Conservation (phyloP, 768 basidiomycete genomes). For the Suillus americanus region DNA sequence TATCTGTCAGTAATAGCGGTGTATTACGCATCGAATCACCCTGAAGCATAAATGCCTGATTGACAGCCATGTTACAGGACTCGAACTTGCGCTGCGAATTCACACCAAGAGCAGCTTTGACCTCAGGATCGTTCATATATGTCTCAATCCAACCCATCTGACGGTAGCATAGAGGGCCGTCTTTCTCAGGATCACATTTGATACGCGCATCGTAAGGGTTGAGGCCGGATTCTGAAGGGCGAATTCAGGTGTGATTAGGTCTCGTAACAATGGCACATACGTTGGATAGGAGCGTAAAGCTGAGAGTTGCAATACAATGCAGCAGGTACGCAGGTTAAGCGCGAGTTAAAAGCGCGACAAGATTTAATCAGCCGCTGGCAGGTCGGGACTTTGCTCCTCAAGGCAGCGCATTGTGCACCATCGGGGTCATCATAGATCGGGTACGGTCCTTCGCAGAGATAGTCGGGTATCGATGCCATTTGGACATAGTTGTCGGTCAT, state of each 20-base stretch:
- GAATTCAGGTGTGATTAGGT: constrained; percentile 1
- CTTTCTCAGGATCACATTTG: constrained; percentile 67
- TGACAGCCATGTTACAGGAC: constrained; percentile 78
- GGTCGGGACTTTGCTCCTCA: constrained; percentile 64
- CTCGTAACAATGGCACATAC: constrained; percentile 38
- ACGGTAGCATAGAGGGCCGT: constrained; percentile 73
- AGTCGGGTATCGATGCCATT: constrained; percentile 79
- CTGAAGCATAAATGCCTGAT: constrained; percentile 75
- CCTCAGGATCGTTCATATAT: constrained; percentile 77
- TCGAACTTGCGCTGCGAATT: constrained; percentile 57
- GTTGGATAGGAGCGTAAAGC: constrained; percentile 67
- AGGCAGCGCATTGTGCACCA: constrained; percentile 61
- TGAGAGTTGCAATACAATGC: constrained; percentile 78
- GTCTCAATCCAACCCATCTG: constrained; percentile 87
- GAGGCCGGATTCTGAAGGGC: constrained; percentile 54
- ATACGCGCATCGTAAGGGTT: constrained; percentile 90
- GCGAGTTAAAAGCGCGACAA: constrained; percentile 64
- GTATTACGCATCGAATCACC: constrained; percentile 89
- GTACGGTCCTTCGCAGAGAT: constrained; percentile 79
- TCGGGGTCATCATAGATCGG: constrained; percentile 73
- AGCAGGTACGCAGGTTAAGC: constrained; percentile 72
- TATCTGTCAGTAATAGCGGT: constrained; percentile 71
- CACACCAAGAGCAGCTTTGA: constrained; percentile 81
- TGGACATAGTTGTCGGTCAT: constrained; percentile 83
- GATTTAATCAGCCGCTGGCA: constrained; percentile 73